These are phyloP conservation scores for Penicillium hordei DNA, from an alignment of 2,329 filamentous ascomycete genomes.

Conservation along the genomic window DNA sequence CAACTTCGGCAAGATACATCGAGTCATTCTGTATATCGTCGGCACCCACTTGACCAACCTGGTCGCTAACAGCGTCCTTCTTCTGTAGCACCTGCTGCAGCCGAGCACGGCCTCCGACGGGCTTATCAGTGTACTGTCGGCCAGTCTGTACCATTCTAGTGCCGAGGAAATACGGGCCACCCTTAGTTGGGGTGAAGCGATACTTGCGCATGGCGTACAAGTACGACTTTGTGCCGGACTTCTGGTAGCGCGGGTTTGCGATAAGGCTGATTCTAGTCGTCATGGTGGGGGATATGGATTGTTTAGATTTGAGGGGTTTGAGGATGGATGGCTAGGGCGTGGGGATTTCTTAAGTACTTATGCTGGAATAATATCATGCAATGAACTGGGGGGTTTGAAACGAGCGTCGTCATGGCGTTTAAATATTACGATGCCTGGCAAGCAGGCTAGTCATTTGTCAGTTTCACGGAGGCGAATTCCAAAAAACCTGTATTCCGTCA, in stretches of 20 bases:
- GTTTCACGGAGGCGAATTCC: not conserved
- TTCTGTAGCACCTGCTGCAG: conserved; percentile 54
- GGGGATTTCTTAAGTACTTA: not conserved
- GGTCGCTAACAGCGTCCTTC: conserved; percentile 34
- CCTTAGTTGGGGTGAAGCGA: conserved; percentile 61
- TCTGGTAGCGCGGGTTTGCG: conserved; percentile 60
- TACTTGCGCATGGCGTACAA: conserved; percentile 62
- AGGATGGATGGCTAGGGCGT: conserved; percentile 2
- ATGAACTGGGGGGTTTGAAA: not conserved
- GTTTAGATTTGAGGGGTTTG: conserved; percentile 15
- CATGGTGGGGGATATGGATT: conserved; percentile 29
- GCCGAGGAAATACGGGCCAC: conserved; percentile 60
- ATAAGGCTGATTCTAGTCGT: conserved; percentile 51
- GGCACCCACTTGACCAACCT: conserved; percentile 54
- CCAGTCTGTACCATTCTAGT: conserved; percentile 52
- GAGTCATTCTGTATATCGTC: conserved; percentile 68
- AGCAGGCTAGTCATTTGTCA: not conserved
- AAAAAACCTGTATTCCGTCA: conserved; percentile 4
- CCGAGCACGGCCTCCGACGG: conserved; percentile 51
- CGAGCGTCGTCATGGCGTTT: not conserved
- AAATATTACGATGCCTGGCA: not conserved
- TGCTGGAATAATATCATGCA: not conserved
- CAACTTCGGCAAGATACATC: conserved; percentile 63
- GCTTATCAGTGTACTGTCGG: conserved; percentile 47
- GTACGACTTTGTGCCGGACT: conserved; percentile 63